Percentiles rank a stretch among this genome's conserved stretches.
Evolutionary conservation across 768 basidiomycete species (phyloP).

Genomic region (Hypholoma fasciculare): DNA sequence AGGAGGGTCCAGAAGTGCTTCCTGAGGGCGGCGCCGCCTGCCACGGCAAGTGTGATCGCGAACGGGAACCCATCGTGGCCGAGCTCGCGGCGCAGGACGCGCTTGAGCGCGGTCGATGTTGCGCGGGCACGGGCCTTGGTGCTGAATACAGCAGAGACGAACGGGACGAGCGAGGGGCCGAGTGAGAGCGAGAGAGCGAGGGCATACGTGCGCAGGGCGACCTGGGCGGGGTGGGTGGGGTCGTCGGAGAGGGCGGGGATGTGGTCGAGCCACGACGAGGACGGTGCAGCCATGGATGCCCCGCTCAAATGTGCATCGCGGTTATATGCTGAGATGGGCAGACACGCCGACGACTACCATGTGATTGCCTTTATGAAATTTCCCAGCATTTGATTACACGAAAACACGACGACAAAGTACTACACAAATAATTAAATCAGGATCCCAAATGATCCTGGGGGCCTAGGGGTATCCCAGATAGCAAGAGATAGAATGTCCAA

Average conservation of each 20-base stretch:
- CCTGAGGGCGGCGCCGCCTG: conserved; percentile 57
- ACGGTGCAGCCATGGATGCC: neutral
- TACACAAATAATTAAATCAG: neutral
- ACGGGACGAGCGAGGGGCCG: conserved; percentile 62
- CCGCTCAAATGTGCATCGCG: neutral
- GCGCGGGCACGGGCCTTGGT: neutral
- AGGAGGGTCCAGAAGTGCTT: conserved; percentile 39
- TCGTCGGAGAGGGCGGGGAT: conserved; percentile 32
- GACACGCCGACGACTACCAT: neutral
- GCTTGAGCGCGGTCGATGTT: conserved; percentile 22
- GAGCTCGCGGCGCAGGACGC: conserved; percentile 56
- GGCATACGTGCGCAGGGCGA: conserved; percentile 67
- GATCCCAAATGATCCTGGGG: neutral
- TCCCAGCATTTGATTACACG: neutral
- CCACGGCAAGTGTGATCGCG: conserved; percentile 62
- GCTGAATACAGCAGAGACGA: conserved; percentile 31
- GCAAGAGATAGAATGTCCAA: neutral
- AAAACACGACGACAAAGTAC: too few relatives aligned
- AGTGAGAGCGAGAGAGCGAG: conserved; percentile 66
- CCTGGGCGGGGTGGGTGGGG: conserved; percentile 51
- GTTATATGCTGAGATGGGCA: neutral
- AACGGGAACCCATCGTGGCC: conserved; percentile 67
- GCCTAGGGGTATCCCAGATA: neutral
- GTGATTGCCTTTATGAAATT: neutral
- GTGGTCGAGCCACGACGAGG: conserved; percentile 17